Percentiles rank a stretch among this genome's conserved stretches.
Evolutionary conservation across 768 basidiomycete genomes (phyloP).

Genomic region (Trametes maxima): DNA sequence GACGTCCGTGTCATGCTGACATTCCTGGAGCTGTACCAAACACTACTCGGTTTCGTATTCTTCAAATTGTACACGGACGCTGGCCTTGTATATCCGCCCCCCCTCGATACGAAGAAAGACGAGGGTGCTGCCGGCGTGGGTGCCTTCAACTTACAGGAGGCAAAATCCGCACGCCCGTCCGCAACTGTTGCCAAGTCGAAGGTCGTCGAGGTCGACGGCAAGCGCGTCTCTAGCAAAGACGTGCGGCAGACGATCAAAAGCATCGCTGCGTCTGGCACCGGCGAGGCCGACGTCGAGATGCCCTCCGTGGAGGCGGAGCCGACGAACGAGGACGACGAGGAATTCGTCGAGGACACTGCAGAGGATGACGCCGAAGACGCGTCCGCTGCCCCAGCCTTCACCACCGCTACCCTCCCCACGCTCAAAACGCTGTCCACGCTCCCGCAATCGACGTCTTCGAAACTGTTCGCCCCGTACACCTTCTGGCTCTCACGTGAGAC

Average conservation of each 20-base stretch:
- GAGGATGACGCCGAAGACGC: conserved; percentile 48
- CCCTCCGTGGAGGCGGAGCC: conserved; percentile 32
- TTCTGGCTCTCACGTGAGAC: conserved; percentile 96
- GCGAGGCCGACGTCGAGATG: conserved; percentile 44
- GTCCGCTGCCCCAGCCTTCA: conserved; percentile 65
- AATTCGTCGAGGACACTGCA: conserved; percentile 67
- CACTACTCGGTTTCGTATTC: conserved; percentile 90
- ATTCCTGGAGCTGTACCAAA: conserved; percentile 97
- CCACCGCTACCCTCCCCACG: conserved; percentile 58
- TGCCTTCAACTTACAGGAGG: conserved; percentile 75
- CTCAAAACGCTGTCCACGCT: conserved; percentile 64
- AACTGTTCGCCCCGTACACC: conserved; percentile 81
- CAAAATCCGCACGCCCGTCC: conserved; percentile 32
- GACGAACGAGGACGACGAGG: conserved; percentile 47
- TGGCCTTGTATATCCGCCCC: conserved; percentile 93
- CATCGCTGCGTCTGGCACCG: conserved; percentile 37
- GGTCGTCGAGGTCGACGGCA: conserved; percentile 41
- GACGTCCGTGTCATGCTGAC: conserved; percentile 98
- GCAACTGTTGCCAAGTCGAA: conserved; percentile 31
- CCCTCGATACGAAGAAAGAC: conserved; percentile 79
- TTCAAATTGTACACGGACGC: conserved; percentile 98
- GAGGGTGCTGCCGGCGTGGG: conserved; percentile 87
- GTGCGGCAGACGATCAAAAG: conserved; percentile 65
- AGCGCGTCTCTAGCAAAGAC: conserved; percentile 57
- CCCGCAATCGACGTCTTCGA: conserved; percentile 56